Percentiles rank a stretch among this genome's conserved stretches.
These are phyloP conservation scores for Leishmania amazonensis DNA, from an alignment of 208 protist species.

Conservation along the genomic window DNA sequence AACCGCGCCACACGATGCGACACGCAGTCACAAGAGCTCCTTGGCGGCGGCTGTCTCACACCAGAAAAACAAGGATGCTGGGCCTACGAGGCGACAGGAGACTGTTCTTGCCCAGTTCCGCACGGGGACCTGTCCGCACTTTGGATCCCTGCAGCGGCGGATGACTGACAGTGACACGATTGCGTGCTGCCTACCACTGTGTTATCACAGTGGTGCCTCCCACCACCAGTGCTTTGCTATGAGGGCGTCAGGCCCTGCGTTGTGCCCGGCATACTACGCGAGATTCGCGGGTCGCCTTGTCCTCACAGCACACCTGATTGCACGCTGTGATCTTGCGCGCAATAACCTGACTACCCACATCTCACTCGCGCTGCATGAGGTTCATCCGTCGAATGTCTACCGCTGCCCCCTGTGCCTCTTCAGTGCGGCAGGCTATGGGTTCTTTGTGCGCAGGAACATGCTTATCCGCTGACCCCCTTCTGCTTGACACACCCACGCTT, in stretches of 20 bases:
- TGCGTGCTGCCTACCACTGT: neutral
- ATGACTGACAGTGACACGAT: neutral
- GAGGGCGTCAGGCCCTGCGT: neutral
- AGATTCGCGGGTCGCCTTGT: neutral
- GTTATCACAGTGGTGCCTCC: neutral
- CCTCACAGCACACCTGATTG: neutral
- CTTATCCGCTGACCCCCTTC: neutral
- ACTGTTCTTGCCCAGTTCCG: neutral
- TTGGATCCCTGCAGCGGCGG: neutral
- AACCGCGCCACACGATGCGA: neutral
- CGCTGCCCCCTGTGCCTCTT: neutral
- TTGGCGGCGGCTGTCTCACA: too few species aligned
- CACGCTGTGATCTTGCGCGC: neutral
- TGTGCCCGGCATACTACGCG: neutral
- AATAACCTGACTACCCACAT: neutral
- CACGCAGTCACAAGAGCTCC: neutral
- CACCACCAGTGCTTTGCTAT: neutral
- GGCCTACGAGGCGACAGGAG: neutral
- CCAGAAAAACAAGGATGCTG: neutral
- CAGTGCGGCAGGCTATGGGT: neutral
- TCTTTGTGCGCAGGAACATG: neutral
- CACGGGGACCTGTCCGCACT: neutral
- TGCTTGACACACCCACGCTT: neutral
- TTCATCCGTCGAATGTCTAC: neutral
- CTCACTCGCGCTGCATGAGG: neutral